Conservation (phyloP, 306 rosid species). For the Citrullus colocynthis region DNA sequence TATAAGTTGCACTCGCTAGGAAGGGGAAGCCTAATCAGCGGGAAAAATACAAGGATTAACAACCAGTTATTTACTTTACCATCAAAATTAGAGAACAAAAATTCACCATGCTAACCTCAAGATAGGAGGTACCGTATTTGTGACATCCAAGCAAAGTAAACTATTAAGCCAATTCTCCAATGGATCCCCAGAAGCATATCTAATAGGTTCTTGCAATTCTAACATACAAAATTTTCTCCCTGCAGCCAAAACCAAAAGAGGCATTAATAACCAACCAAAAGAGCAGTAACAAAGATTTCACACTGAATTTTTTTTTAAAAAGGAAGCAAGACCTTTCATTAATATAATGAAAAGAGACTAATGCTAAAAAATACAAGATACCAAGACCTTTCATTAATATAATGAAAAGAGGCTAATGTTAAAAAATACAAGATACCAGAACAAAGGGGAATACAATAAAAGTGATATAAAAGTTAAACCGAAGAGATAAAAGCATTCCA, state of each 20-base stretch:
- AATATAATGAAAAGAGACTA: no score
- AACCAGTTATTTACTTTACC: background rate
- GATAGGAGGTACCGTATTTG: constrained; percentile 53
- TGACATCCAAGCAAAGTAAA: constrained; percentile 77
- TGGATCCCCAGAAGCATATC: constrained; percentile 91
- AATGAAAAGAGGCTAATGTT: no score
- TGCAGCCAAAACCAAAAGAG: background rate
- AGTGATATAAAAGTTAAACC: no score
- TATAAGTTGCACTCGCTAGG: constrained; percentile 81
- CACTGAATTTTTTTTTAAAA: no score
- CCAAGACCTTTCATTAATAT: no score
- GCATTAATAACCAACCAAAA: no score
- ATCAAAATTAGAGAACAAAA: background rate
- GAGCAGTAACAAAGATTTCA: no score
- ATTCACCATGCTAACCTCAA: constrained; percentile 36
- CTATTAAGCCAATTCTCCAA: constrained; percentile 75
- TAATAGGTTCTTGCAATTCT: constrained; percentile 70
- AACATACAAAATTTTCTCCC: constrained; percentile 16
- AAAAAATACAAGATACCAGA: no score
- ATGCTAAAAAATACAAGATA: no score
- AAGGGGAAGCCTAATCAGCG: constrained; percentile 50
- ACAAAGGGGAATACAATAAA: no score
- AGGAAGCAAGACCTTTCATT: no score
- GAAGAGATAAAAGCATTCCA: no score
- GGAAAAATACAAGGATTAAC: background rate